Base-by-base conservation (phyloP, 164 flowering plant species). In the Protea cynaroides region DNA sequence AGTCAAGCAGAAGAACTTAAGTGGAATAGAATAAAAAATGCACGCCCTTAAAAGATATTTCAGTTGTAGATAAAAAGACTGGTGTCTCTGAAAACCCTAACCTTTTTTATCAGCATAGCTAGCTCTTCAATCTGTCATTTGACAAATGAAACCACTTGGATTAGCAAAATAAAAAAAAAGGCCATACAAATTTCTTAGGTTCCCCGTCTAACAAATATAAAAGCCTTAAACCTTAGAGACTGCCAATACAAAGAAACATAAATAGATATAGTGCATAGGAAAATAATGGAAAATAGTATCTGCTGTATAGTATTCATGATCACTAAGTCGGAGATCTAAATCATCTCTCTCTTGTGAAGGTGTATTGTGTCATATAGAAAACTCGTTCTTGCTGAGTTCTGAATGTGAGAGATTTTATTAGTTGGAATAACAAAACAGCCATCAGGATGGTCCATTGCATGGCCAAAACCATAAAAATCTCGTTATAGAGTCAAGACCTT, bases 81-180 rank as follows among this genome's bases (percentile, higher is more conserved):
- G 47, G 40, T 36, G 29, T 43, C 18, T 3, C 10, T 50, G 15
- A 15, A 58, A 40, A 49, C 51, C 21, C 75, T 69, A 59, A 91
- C 97, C 89, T 88, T 80, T 58, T 78, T 71, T 51, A 91, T 80
- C 80, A 87, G 71, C 69, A 50, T 29, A 38, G 93, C 87, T 63
- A 91, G 86, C 57, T 70, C 76, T 69, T 82, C 87, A 64, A 88
- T 82, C 97, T 90, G 92, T 74, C 62, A 71, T 59, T 46, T 7
- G 17, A 47, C 56, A 67, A 53, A 61, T 49, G 29, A 56, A 62
- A 62, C 4, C 22, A 73, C 13, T 34, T 13, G 11, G 4, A n/a
- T 58, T 50, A 62, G 71, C 38, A 58, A 58, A 49, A 60, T 24
- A 15, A 56, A 50, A 25, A n/a, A 18, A 50, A 10, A 52, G 40